Percentiles rank a stretch among this genome's conserved stretches.
These are phyloP conservation scores for Saturnispora diversa DNA, from an alignment of 805 yeast species.

Conservation along the genomic window DNA sequence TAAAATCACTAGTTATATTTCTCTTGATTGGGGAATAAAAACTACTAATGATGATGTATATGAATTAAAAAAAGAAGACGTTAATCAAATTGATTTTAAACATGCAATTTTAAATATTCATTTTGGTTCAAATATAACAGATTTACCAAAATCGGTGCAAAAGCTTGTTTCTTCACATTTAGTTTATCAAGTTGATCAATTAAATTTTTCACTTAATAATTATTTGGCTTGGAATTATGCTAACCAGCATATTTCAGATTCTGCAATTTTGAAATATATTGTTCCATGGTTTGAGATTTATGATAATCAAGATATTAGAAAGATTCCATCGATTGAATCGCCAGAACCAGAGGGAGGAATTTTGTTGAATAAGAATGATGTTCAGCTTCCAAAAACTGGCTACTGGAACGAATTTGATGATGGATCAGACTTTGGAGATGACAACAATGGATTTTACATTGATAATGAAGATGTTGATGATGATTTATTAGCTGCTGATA, in stretches of 20 bases:
- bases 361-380: slow-evolving; percentile 26
- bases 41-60: slow-evolving; percentile 6
- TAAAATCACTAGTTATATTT: slow-evolving; percentile 26
- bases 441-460: slow-evolving; percentile 32
- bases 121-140: slow-evolving; percentile 32
- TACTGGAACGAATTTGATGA: slow-evolving; percentile 68
- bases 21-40: slow-evolving; percentile 26
- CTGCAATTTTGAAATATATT: slow-evolving; percentile 21
- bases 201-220: slow-evolving; percentile 29
- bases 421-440: slow-evolving; percentile 43
- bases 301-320: slow-evolving; percentile 34
- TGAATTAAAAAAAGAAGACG: slow-evolving; percentile 10
- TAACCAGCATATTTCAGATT: slow-evolving; percentile 17
- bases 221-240: slow-evolving; percentile 24
- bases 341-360: slow-evolving; percentile 21
- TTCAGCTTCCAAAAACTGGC: slow-evolving; percentile 23
- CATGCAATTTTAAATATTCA: slow-evolving; percentile 42
- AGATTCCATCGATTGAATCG: slow-evolving; percentile 24
- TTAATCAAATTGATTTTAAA: slow-evolving; percentile 31
- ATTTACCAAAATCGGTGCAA: slow-evolving; percentile 32
- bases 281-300: slow-evolving; percentile 30
- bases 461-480: slow-evolving; percentile 28
- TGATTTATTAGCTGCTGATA: slow-evolving; percentile 8
- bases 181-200: slow-evolving; percentile 36
- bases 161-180: slow-evolving; percentile 40